Evolutionary conservation across 768 basidiomycete species (phyloP).

Genomic region (Boletus rubropictus): DNA sequence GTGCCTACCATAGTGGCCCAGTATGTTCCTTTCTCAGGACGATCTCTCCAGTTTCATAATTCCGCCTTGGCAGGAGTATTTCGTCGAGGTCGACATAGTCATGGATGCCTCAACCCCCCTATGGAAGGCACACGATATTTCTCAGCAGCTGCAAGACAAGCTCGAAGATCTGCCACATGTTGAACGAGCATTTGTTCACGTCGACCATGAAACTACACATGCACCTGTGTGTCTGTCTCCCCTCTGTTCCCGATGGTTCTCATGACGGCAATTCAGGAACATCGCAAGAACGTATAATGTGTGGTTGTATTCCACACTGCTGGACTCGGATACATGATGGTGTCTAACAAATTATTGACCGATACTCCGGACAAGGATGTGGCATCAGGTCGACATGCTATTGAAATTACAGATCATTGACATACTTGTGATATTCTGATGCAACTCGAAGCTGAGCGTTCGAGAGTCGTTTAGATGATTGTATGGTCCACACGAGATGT

Average conservation of each 20-base stretch:
- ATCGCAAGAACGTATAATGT: slow-evolving; percentile 33
- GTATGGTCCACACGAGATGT: neutral
- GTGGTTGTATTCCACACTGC: neutral
- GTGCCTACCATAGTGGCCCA: slow-evolving; percentile 89
- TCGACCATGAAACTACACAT: slow-evolving; percentile 92
- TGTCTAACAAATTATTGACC: neutral
- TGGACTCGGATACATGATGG: neutral
- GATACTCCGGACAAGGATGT: neutral
- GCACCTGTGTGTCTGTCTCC: slow-evolving; percentile 39
- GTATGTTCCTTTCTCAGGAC: slow-evolving; percentile 32
- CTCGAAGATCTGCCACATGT: slow-evolving; percentile 87
- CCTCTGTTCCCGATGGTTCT: neutral
- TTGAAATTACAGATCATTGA: slow-evolving; percentile 4
- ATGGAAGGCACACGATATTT: slow-evolving; percentile 83
- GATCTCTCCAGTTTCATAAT: neutral
- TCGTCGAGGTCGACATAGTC: slow-evolving; percentile 94
- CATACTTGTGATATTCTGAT: neutral
- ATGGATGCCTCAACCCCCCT: slow-evolving; percentile 85
- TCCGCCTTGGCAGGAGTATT: slow-evolving; percentile 55
- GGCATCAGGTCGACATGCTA: neutral
- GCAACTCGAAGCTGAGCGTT: neutral
- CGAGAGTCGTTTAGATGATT: neutral
- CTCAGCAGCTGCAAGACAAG: slow-evolving; percentile 81
- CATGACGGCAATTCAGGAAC: slow-evolving; percentile 31
- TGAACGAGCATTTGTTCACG: slow-evolving; percentile 90